Conservation (phyloP, 108 stramenopile species). For the Skeletonema costatum region DNA sequence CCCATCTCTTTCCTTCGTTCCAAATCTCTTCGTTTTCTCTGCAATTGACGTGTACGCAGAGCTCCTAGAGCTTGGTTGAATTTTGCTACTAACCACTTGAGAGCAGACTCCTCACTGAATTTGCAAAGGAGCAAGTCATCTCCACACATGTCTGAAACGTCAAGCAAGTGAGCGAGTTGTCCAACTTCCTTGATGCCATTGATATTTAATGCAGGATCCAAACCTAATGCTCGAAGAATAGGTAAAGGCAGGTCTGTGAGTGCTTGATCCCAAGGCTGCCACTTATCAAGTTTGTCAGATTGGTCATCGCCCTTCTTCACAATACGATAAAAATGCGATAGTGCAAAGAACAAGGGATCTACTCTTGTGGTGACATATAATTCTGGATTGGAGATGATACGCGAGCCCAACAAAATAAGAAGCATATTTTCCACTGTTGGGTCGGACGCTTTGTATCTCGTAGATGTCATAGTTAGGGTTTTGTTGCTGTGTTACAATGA, state of each 20-base stretch:
- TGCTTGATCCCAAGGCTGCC: constrained; percentile 73
- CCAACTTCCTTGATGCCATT: constrained; percentile 23
- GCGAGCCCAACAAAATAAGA: constrained; percentile 65
- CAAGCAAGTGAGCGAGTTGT: constrained; percentile 57
- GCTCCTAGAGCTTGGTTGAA: constrained; percentile 43
- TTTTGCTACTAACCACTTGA: constrained; percentile 63
- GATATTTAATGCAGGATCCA: constrained; percentile 7
- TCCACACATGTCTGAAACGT: constrained; percentile 51
- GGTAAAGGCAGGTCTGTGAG: constrained; percentile 37
- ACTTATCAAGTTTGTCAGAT: constrained; percentile 23
- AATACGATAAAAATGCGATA: constrained; percentile 29
- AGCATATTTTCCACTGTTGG: constrained; percentile 49
- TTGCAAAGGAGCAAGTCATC: constrained; percentile 61
- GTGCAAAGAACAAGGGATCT: constrained; percentile 70
- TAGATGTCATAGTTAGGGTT: constrained; percentile 27
- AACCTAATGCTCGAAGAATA: constrained; percentile 36
- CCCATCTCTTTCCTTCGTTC: neutral
- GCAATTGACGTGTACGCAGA: constrained; percentile 19
- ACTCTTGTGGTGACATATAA: constrained; percentile 58
- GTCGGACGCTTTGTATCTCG: constrained; percentile 54
- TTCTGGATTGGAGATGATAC: constrained; percentile 55
- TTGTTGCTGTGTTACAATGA: constrained; percentile 19
- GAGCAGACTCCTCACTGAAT: constrained; percentile 47
- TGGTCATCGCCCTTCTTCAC: neutral
- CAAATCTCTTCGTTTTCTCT: constrained; percentile 7